Base-by-base conservation (phyloP, 768 basidiomycete genomes). In the Leucocoprinus sp. region DNA sequence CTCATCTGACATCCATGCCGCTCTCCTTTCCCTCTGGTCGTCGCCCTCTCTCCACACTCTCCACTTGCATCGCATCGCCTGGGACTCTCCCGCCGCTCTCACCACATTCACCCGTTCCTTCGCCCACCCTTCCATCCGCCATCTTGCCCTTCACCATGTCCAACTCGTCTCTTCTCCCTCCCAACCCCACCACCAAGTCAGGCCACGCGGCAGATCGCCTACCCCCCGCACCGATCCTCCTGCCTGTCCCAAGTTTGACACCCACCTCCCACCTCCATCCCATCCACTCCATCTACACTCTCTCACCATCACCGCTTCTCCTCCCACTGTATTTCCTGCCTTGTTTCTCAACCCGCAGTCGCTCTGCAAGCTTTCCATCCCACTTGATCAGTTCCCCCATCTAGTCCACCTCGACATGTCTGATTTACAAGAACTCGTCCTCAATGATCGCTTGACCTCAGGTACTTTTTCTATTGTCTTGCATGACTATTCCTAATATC, bases 101-200 rank as follows among this genome's bases (percentile, higher is more conserved):
- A 31, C n/a, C 43, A 19, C 19, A 4, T 22, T 45, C 11, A 40
- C 28, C 5, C 18, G 11, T 24, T 22, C 39, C 5, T 33, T 48
- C 21, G 26, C 40, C 7, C 31, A 36, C 18, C 14, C 39, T 11
- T 27, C 39, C 8, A 35, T 41, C 17, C 27, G 23, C 4, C 9
- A 28, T 17, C 46, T 48, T 17, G 21, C 39, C 7, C 33, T 48
- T 2, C 34, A 17, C 11, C 27, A 42, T 24, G 38, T 48, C 7
- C 41, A 29, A 19, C 21, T 48, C 8, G 9, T 34, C 33, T 34
- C 38, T 8, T 24, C 43, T 17, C 5, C 23, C 19, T 21, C 17
- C 14, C 11, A n/a, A 11, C 17, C 31, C 12, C 19, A 17, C 11
- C 45, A 41, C 23, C 7, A 36, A 5, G 31, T 31, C 4, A 31